phyloP scores from a whole-genome alignment of 1,284 basidiomycete genomes.

The Apiotrichum siamense region DNA sequence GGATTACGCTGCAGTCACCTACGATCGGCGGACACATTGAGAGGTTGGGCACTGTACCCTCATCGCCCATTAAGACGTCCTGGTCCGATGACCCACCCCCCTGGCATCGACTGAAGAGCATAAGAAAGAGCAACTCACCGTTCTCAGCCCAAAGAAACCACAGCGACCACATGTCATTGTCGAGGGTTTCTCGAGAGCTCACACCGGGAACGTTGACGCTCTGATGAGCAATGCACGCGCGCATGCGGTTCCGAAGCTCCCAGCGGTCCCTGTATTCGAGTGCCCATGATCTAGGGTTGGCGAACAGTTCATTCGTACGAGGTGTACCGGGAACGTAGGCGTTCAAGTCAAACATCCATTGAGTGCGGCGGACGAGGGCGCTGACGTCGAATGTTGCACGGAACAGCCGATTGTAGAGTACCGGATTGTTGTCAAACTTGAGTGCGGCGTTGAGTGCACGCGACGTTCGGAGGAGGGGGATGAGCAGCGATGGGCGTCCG shows the following conservation, averaged over 20 bases:
- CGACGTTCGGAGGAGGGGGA: slow-evolving; percentile 34
- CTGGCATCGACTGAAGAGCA: neutral
- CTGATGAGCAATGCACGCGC: slow-evolving; percentile 27
- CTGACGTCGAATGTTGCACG: slow-evolving; percentile 43
- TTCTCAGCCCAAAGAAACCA: slow-evolving; percentile 50
- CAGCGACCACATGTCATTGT: slow-evolving; percentile 46
- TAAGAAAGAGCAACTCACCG: slow-evolving; percentile 32
- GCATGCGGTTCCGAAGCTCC: slow-evolving; percentile 35
- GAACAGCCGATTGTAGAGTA: slow-evolving; percentile 47
- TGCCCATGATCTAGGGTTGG: slow-evolving; percentile 36
- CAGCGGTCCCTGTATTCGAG: slow-evolving; percentile 42
- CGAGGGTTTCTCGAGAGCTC: slow-evolving; percentile 22
- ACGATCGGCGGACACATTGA: too few relatives aligned
- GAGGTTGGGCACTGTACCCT: too few relatives aligned
- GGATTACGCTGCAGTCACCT: too few relatives aligned
- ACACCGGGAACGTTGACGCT: slow-evolving; percentile 29
- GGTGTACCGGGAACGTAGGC: slow-evolving; percentile 12
- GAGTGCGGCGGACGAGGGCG: slow-evolving; percentile 37
- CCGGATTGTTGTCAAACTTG: slow-evolving; percentile 41
- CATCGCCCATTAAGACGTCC: too few relatives aligned
- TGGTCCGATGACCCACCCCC: neutral
- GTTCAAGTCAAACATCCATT: slow-evolving; percentile 30
- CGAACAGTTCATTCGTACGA: slow-evolving; percentile 22
- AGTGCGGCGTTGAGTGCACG: slow-evolving; percentile 35
- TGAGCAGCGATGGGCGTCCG: slow-evolving; percentile 25